Evolutionary conservation across 371 early-diverging fungal species (phyloP), one percentile per base, ranked within the genome.

Genomic region (Chytridium lagenaria): DNA sequence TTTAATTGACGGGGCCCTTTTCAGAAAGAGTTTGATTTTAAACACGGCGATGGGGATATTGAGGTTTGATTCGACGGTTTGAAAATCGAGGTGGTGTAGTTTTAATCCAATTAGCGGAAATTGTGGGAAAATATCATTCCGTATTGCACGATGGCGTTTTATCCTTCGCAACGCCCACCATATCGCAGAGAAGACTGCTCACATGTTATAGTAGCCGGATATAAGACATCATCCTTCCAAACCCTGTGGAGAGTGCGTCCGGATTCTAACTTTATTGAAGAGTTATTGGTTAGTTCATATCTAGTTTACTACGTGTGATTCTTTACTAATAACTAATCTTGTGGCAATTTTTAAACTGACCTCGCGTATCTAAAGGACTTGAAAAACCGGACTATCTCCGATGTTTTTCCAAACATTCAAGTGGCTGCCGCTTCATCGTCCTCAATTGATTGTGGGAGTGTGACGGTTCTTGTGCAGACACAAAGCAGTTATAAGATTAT

Each of bases 151-250:
- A 39, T 15, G 28, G 5, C 37, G 44, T 49, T 40, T 37, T 66
- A 40, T 33, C 66, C 66, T 2, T 22, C 66, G 10, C 66, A 66
- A 40, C 22, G 22, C n/a, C 40, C 37, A 22, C 49, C 66, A 7
- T 66, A 39, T 26, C 26, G 40, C 2, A 16, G 28, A 10, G 28
- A 49, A 5, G 15, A n/a, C 19, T 66, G 66, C 38, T 31, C 10
- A 31, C 26, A 16, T 36, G 12, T 30, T 19, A 66, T 26, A 40
- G 66, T 37, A 26, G 44, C 40, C 28, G 66, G 40, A 40, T 10
- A 15, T 5, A 30, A 26, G 39, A 26, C 5, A 49, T 15, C 16
- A 28, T 39, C 5, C 30, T n/a, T 10, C 33, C 19, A 52, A 34
- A 34, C 61, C 23, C 7, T 37, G 12, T 61, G 61, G 66, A 37